Evolutionary conservation across 208 protist species (phyloP).

Genomic region (Plasmodiophora brassicae): DNA sequence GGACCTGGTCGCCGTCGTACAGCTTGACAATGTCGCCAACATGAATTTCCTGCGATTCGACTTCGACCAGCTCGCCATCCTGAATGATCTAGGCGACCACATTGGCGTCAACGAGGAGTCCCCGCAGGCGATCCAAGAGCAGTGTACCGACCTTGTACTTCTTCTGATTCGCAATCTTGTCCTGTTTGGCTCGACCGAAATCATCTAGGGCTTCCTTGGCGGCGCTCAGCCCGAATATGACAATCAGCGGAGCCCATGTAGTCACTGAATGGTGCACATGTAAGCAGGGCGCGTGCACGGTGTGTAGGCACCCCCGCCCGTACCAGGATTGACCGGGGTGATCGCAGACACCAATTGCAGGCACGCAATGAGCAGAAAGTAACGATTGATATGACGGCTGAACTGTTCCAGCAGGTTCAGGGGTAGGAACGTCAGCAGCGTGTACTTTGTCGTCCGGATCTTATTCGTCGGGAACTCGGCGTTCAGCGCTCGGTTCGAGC

Average conservation of each 20-base stretch:
- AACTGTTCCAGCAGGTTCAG: constrained; percentile 51
- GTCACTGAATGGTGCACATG: not conserved
- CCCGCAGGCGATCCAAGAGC: not conserved
- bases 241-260: constrained; percentile 39
- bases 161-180: constrained; percentile 72
- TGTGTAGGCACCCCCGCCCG: not conserved
- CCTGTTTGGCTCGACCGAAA: constrained; percentile 77
- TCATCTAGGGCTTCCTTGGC: constrained; percentile 66
- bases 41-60: constrained; percentile 72
- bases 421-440: constrained; percentile 51
- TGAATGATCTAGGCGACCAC: constrained; percentile 53
- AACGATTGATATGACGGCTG: constrained; percentile 43
- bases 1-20: constrained; percentile 15
- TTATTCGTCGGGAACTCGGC: constrained; percentile 44
- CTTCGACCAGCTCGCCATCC: constrained; percentile 67
- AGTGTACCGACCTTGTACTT: constrained; percentile 57
- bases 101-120: not conserved
- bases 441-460: constrained; percentile 54
- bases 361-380: constrained; percentile 37
- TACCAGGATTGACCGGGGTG: constrained; percentile 37
- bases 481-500: not conserved
- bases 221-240: constrained; percentile 36
- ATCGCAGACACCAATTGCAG: constrained; percentile 9
- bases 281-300: no score
- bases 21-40: constrained; percentile 53